These are phyloP conservation scores for Arabis hirsuta DNA, from an alignment of 345 rosid genomes.

Conservation along the genomic window DNA sequence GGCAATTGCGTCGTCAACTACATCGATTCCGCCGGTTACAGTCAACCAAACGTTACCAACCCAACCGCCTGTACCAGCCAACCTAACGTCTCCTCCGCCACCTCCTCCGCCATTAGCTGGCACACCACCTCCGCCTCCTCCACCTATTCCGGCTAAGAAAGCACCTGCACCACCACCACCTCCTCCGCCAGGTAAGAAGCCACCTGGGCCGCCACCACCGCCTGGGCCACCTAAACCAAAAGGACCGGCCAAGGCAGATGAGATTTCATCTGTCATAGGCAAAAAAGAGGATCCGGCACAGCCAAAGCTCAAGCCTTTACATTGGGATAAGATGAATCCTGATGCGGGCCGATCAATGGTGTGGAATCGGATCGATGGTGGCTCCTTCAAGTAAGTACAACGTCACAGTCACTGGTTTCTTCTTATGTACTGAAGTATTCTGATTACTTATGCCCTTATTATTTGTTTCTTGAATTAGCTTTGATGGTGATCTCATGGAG, in stretches of 20 bases:
- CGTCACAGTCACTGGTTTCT: not conserved
- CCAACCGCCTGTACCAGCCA: not conserved
- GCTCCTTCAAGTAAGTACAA: slow-evolving; percentile 74
- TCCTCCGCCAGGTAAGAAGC: slow-evolving; percentile 46
- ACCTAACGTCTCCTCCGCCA: not conserved
- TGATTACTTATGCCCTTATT: not conserved
- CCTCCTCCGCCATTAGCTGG: slow-evolving; percentile 21
- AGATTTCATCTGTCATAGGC: slow-evolving; percentile 38
- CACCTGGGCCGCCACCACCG: slow-evolving; percentile 45
- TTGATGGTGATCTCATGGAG: slow-evolving; percentile 91
- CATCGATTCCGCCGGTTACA: not conserved
- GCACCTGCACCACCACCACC: slow-evolving; percentile 49
- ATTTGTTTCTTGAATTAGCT: slow-evolving; percentile 48
- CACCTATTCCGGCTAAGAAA: slow-evolving; percentile 48
- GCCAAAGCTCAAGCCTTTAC: slow-evolving; percentile 80
- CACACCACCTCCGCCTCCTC: slow-evolving; percentile 40
- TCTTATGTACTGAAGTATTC: not conserved
- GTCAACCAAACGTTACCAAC: slow-evolving; percentile 23
- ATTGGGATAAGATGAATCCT: slow-evolving; percentile 81
- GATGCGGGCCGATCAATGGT: slow-evolving; percentile 75
- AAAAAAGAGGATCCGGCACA: slow-evolving; percentile 42
- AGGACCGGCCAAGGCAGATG: slow-evolving; percentile 37
- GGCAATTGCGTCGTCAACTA: slow-evolving; percentile 8
- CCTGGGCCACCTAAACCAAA: slow-evolving; percentile 48
- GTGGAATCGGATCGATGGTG: slow-evolving; percentile 75